These are phyloP conservation scores for Apiospora arundinis DNA, from an alignment of 2,329 filamentous ascomycete genomes.

Conservation along the genomic window DNA sequence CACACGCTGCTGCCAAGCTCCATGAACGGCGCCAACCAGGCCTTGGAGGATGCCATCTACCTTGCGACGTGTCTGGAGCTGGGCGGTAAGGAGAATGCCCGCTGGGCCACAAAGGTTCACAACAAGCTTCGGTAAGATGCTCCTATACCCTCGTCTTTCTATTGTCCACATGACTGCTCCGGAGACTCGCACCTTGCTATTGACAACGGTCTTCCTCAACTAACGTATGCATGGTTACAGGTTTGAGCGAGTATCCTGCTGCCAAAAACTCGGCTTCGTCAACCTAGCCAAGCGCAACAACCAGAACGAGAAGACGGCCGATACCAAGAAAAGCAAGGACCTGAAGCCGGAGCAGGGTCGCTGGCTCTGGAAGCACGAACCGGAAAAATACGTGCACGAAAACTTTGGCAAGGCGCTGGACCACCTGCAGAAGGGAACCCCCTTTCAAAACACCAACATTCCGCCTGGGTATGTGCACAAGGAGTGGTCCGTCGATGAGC, in stretches of 20 bases:
- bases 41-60: constrained; percentile 44
- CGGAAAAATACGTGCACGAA: constrained; percentile 41
- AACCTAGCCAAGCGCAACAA: constrained; percentile 22
- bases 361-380: constrained; percentile 35
- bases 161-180: no score
- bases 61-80: constrained; percentile 41
- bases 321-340: constrained; percentile 21
- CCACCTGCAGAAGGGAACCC: constrained; percentile 32
- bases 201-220: constrained; percentile 18
- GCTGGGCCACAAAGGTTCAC: constrained; percentile 36
- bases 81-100: constrained; percentile 33
- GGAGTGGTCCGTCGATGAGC: neutral
- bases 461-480: neutral
- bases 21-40: constrained; percentile 44
- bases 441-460: constrained; percentile 40
- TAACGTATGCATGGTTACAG: constrained; percentile 21
- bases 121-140: constrained; percentile 35
- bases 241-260: constrained; percentile 22
- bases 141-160: no score
- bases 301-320: constrained; percentile 26
- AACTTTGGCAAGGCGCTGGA: constrained; percentile 34
- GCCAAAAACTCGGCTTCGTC: constrained; percentile 24
- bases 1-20: constrained; percentile 45
- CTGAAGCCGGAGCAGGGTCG: constrained; percentile 26
- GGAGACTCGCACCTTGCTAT: neutral